Conservation (phyloP, 345 rosid species). For the Punica granatum region DNA sequence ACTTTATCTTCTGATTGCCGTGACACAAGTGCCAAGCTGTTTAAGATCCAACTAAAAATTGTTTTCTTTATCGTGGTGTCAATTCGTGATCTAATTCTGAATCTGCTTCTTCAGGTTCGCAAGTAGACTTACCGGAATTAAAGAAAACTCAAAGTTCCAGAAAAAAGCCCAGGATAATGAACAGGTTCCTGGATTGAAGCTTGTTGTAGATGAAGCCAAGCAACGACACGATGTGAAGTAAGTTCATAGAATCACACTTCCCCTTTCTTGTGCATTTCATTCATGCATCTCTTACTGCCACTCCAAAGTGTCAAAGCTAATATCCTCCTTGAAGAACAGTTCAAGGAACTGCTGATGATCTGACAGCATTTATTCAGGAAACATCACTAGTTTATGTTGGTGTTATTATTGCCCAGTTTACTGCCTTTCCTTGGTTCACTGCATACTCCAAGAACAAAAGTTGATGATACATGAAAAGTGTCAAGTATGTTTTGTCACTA, state of each 20-base stretch:
- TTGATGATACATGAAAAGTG: neutral
- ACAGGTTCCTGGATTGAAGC: constrained; percentile 54
- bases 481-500: neutral
- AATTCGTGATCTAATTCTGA: neutral
- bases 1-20: neutral
- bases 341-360: neutral
- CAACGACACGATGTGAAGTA: constrained; percentile 73
- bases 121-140: constrained; percentile 79
- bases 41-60: neutral
- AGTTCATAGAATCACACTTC: constrained; percentile 15
- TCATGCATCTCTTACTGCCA: neutral
- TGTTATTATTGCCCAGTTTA: no score
- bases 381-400: neutral
- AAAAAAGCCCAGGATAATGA: constrained; percentile 43
- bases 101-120: constrained; percentile 58
- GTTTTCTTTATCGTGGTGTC: neutral
- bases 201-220: constrained; percentile 77
- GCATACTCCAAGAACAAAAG: neutral
- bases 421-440: neutral
- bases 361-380: neutral
- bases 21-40: neutral
- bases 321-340: neutral
- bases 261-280: neutral
- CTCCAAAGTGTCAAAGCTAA: neutral
- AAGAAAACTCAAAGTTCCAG: constrained; percentile 79